Base-by-base conservation (phyloP, 2,329 filamentous ascomycete species). In the Meredithiella fracta region DNA sequence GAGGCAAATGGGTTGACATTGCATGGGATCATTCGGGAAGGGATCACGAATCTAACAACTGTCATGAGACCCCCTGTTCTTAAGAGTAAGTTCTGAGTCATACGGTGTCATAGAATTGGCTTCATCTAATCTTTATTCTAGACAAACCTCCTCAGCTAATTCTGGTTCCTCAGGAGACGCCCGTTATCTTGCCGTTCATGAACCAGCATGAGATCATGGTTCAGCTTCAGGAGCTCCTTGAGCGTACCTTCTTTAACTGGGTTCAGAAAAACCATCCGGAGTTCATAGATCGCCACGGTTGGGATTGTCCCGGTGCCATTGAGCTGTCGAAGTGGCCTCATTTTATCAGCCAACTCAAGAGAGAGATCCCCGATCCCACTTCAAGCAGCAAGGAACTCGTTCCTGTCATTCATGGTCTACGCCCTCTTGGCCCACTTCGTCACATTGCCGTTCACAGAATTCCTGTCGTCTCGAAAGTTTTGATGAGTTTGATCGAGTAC, bases 391-490 rank as follows among this genome's bases (percentile, higher is more conserved):
- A 47, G 15, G 15, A 17, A 7, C 5, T 20, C 11, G 51, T 58
- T n/a, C 40, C 53, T 9, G 53, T 50, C 7, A 29, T 49, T 25
- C 9, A 31, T 31, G 57, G 53, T 1, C 34, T 58, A 5, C 38
- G 42, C 3, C 54, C 57, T 6, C 44, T 58, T 15, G 37, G 20
- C 4, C 51, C 57, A 14, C 51, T 58, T 7, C 57, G 57, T 8
- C 53, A 58, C 20, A 58, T 58, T 37, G 50, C 57, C 7, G 57
- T 58, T 8, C 57, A 58, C 22, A 37, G 57, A 14, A 47, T 55
- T 34, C 49, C 50, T 3, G 51, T 58, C 2, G 14, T 53, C 15
- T 53, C 57, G 3, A 47, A 55, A n/a, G 51, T 51, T 1, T 17
- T 56, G 9, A 23, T 50, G 3, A 23, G 22, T 6, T 42, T 56